These are phyloP conservation scores for Lactifluus subvellereus DNA, from an alignment of 768 basidiomycete species.

Conservation along the genomic window DNA sequence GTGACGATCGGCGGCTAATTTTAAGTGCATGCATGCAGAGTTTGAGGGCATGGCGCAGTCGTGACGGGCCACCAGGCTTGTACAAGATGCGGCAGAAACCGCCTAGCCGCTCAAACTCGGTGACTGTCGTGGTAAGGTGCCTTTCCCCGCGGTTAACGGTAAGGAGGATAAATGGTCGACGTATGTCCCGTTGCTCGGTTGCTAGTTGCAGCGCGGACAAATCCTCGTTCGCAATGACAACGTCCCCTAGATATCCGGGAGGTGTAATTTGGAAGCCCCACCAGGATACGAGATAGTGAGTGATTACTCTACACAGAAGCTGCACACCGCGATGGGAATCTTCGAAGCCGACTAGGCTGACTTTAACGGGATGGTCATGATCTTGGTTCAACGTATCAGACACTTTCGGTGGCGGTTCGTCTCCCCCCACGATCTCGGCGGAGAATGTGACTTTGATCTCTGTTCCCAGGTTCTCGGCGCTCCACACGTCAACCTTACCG, in stretches of 20 bases:
- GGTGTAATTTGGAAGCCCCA: conserved; percentile 61
- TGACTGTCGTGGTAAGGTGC: conserved; percentile 52
- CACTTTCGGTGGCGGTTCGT: conserved; percentile 23
- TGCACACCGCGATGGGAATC: conserved; percentile 55
- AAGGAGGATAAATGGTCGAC: conserved; percentile 68
- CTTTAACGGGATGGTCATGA: conserved; percentile 30
- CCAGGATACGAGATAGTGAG: conserved; percentile 63
- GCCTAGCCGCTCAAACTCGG: conserved; percentile 71
- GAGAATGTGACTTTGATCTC: conserved; percentile 85
- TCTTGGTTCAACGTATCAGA: conserved; percentile 28
- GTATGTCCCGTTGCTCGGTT: conserved; percentile 49
- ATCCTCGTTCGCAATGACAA: conserved; percentile 81
- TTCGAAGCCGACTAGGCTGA: conserved; percentile 73
- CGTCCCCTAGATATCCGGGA: conserved; percentile 50
- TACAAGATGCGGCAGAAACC: conserved; percentile 85
- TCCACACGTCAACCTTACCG: conserved; percentile 92
- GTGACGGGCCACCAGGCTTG: conserved; percentile 84
- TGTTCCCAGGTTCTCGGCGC: conserved; percentile 83
- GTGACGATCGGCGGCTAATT: conserved; percentile 37
- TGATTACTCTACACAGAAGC: conserved; percentile 57
- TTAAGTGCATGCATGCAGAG: conserved; percentile 53
- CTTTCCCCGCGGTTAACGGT: conserved; percentile 66
- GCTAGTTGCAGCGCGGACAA: conserved; percentile 50
- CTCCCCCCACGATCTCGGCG: conserved; percentile 54
- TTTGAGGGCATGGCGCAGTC: conserved; percentile 60